Evolutionary conservation across 1,284 basidiomycete genomes (phyloP).

Genomic region (Heliocybe sulcata): DNA sequence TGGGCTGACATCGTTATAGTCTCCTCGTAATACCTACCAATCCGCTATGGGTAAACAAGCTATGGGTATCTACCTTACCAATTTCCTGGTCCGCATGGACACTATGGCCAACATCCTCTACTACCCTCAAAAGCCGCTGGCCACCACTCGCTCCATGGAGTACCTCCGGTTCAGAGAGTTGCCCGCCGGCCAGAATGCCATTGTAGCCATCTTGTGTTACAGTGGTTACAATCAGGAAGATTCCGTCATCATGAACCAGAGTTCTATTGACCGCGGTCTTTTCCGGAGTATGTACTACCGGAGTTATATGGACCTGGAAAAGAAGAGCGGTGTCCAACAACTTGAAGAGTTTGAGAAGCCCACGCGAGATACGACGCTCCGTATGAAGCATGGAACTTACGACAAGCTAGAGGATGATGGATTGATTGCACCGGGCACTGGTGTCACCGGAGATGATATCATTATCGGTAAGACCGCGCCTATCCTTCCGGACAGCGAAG

Average conservation of each 20-base stretch:
- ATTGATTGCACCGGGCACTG: conserved; percentile 91
- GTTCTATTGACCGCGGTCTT: conserved; percentile 94
- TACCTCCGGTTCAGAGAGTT: conserved; percentile 97
- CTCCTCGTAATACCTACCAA: conserved; percentile 98
- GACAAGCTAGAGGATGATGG: conserved; percentile 98
- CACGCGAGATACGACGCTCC: conserved; percentile 85
- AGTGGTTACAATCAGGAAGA: conserved; percentile 99
- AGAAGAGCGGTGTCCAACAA: conserved; percentile 90
- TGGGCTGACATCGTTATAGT: conserved; percentile 40
- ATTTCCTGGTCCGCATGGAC: conserved; percentile 96
- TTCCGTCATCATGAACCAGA: conserved; percentile 99
- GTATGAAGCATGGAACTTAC: conserved; percentile 98
- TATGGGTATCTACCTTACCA: conserved; percentile 97
- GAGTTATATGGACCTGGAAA: conserved; percentile 97
- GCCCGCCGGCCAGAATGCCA: conserved; percentile 96
- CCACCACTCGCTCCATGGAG: conserved; percentile 98
- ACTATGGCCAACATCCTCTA: conserved; percentile 99
- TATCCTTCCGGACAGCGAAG: conserved; percentile 93
- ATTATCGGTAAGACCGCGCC: conserved; percentile 99
- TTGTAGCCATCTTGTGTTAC: conserved; percentile 97
- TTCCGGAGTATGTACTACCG: conserved; percentile 99
- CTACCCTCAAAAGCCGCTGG: conserved; percentile 98
- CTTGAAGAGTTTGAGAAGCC: conserved; percentile 98
- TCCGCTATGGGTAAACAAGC: conserved; percentile 99
- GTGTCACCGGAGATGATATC: conserved; percentile 95